These are phyloP conservation scores for Colletotrichum paranaense DNA, from an alignment of 2,329 filamentous ascomycete genomes.

Conservation along the genomic window DNA sequence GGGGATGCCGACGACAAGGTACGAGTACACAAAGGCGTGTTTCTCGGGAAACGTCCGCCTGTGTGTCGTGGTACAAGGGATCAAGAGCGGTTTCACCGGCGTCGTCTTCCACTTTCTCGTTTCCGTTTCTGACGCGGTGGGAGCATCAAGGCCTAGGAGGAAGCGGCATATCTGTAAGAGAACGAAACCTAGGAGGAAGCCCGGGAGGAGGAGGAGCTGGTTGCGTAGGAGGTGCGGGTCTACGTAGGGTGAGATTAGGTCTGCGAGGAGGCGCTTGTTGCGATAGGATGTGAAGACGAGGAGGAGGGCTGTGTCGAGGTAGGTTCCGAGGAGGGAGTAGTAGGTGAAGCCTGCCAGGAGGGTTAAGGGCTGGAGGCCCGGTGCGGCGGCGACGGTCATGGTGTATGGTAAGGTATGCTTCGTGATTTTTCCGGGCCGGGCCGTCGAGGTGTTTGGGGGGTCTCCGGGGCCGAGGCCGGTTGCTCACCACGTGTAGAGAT, in stretches of 20 bases:
- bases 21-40: slow-evolving; percentile 77
- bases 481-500: background rate
- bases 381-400: background rate
- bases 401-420: background rate
- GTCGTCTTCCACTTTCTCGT: slow-evolving; percentile 38
- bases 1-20: slow-evolving; percentile 76
- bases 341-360: slow-evolving; percentile 37
- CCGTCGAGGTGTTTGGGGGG: background rate
- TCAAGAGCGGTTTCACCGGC: slow-evolving; percentile 60
- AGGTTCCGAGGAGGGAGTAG: slow-evolving; percentile 37
- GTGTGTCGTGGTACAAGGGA: slow-evolving; percentile 75
- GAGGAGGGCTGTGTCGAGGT: slow-evolving; percentile 41
- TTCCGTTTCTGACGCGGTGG: background rate
- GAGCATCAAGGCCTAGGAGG: background rate
- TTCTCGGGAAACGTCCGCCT: slow-evolving; percentile 73
- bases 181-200: slow-evolving; percentile 20
- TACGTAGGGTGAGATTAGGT: background rate
- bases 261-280: background rate
- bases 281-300: slow-evolving; percentile 40
- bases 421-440: background rate
- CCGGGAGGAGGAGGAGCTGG: slow-evolving; percentile 9
- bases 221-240: background rate
- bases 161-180: background rate
- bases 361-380: slow-evolving; percentile 17
- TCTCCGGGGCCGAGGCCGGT: background rate